These are phyloP conservation scores for Grosmannia huntii DNA, from an alignment of 2,329 filamentous ascomycete genomes.

Conservation along the genomic window DNA sequence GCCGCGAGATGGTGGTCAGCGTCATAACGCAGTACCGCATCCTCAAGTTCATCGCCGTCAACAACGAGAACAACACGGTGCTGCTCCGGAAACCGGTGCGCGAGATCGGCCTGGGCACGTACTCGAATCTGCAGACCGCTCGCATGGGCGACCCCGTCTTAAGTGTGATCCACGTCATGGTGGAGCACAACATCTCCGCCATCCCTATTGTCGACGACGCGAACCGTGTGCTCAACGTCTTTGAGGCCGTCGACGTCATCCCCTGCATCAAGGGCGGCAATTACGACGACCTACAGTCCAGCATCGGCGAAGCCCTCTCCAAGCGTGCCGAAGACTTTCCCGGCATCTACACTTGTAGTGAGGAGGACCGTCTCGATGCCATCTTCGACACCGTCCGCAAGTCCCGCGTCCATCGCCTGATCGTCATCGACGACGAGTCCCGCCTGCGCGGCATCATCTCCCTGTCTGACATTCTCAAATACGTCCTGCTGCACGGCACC, in stretches of 20 bases:
- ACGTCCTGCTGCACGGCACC: slow-evolving; percentile 74
- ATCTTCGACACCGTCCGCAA: slow-evolving; percentile 96
- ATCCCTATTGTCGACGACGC: slow-evolving; percentile 82
- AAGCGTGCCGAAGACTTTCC: slow-evolving; percentile 84
- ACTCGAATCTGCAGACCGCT: slow-evolving; percentile 66
- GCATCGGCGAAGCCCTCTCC: slow-evolving; percentile 77
- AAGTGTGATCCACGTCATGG: slow-evolving; percentile 86
- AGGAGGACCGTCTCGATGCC: slow-evolving; percentile 83
- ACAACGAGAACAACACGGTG: slow-evolving; percentile 72
- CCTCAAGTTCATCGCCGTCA: slow-evolving; percentile 96
- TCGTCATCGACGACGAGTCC: slow-evolving; percentile 84
- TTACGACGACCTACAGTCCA: slow-evolving; percentile 80
- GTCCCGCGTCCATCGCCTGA: slow-evolving; percentile 82
- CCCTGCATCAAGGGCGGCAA: slow-evolving; percentile 85
- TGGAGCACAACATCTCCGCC: slow-evolving; percentile 85
- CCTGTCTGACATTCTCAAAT: slow-evolving; percentile 90
- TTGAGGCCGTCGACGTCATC: slow-evolving; percentile 95
- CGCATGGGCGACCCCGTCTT: slow-evolving; percentile 85
- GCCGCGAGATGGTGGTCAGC: slow-evolving; percentile 82
- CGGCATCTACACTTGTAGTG: slow-evolving; percentile 90
- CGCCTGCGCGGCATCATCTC: slow-evolving; percentile 82
- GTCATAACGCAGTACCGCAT: slow-evolving; percentile 98
- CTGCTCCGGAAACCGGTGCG: slow-evolving; percentile 75
- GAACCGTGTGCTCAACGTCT: slow-evolving; percentile 76
- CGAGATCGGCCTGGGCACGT: slow-evolving; percentile 77